Percentiles rank a stretch among this genome's conserved stretches.
Evolutionary conservation across 2,329 filamentous ascomycete genomes (phyloP).

Genomic region (Emericellopsis cladophorae): DNA sequence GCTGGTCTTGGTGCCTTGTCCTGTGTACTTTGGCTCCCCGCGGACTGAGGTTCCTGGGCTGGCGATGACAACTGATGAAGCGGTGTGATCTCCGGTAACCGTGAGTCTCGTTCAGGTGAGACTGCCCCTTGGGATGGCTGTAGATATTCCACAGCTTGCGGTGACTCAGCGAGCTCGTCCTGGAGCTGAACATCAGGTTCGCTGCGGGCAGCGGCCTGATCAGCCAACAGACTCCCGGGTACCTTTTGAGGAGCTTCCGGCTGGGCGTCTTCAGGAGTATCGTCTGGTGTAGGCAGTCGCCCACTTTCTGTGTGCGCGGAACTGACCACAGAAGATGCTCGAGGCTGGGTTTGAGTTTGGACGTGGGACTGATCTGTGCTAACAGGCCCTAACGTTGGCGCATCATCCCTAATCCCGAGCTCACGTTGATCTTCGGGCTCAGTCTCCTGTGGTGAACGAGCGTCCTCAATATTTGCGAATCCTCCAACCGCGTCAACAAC

Average conservation of each 20-base stretch:
- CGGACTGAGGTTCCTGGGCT: slow-evolving; percentile 17
- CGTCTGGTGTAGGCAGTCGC: slow-evolving; percentile 39
- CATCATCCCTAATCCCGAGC: not conserved
- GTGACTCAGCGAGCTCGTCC: slow-evolving; percentile 5
- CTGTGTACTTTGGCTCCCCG: slow-evolving; percentile 12
- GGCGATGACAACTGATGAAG: slow-evolving; percentile 24
- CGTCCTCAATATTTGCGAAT: not conserved
- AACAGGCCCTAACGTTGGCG: no score
- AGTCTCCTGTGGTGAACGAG: not conserved
- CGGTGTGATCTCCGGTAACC: slow-evolving; percentile 18
- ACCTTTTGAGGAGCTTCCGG: slow-evolving; percentile 6
- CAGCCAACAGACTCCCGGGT: not conserved
- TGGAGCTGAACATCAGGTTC: slow-evolving; percentile 1
- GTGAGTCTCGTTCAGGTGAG: slow-evolving; percentile 1
- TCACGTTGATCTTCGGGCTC: not conserved
- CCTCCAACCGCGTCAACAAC: slow-evolving; percentile 5
- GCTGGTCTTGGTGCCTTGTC: slow-evolving; percentile 25
- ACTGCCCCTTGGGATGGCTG: not conserved
- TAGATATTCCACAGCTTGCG: slow-evolving; percentile 1
- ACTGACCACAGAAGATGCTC: slow-evolving; percentile 14
- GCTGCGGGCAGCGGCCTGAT: not conserved
- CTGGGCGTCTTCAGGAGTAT: slow-evolving; percentile 22
- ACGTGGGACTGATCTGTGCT: no score
- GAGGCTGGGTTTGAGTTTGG: not conserved
- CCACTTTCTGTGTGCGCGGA: slow-evolving; percentile 24